A percentile compares a stretch with the other conserved stretches of the same genome.
phyloP scores from a whole-genome alignment of 2,329 filamentous ascomycete genomes.

The Ascochyta viciae-villosae region DNA sequence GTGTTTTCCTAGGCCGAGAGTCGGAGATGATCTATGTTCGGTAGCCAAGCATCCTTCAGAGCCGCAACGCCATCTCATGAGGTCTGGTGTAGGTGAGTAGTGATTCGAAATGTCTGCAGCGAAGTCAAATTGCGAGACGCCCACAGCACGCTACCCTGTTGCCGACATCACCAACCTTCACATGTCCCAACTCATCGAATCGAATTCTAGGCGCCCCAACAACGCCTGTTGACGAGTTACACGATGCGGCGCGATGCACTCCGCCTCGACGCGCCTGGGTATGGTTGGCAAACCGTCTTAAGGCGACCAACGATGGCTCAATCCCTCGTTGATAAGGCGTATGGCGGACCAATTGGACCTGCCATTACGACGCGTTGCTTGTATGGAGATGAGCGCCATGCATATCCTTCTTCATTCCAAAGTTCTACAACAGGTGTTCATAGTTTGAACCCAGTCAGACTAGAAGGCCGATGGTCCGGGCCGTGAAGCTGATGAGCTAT shows the following conservation, averaged over 20 bases:
- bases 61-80: slow-evolving; percentile 11
- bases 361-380: not conserved
- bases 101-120: not conserved
- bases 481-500: not conserved
- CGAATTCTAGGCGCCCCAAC: slow-evolving; percentile 10
- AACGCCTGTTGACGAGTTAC: slow-evolving; percentile 9
- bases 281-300: slow-evolving; percentile 1
- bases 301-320: slow-evolving; percentile 6
- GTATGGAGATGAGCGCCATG: slow-evolving; percentile 15
- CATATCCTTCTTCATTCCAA: slow-evolving; percentile 1
- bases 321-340: slow-evolving; percentile 12
- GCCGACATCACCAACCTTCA: slow-evolving; percentile 15
- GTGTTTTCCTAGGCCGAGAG: not conserved
- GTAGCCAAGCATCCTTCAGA: slow-evolving; percentile 17
- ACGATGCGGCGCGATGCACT: slow-evolving; percentile 12
- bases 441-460: not conserved
- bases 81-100: not conserved
- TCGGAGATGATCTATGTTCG: slow-evolving; percentile 13
- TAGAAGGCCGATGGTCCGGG: slow-evolving; percentile 2
- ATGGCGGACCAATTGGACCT: slow-evolving; percentile 8
- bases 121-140: not conserved
- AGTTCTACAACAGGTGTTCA: not conserved
- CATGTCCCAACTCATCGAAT: slow-evolving; percentile 10
- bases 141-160: slow-evolving; percentile 10
- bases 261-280: not conserved